Base-by-base conservation (phyloP, 495 filamentous ascomycete species). In the Evernia prunastri region DNA sequence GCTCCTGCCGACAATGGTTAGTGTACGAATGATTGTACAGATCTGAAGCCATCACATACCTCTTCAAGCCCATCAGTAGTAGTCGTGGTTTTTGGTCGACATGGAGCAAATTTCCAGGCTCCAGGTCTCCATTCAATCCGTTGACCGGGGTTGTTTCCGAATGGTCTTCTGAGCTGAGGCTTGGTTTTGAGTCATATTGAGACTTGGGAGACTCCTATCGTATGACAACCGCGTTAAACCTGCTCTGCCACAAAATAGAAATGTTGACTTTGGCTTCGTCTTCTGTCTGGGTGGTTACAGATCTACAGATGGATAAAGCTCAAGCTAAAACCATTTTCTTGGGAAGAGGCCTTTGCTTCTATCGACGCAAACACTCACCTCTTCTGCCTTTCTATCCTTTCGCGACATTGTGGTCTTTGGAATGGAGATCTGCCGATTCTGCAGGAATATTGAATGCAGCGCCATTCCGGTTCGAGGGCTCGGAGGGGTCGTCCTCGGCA, bases 61-160 rank as follows among this genome's bases (percentile, higher is more conserved):
- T 87, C 76, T 91, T 87, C 76, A 96, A 89, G 1, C 94, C 94
- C 94, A 98, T 97, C 60, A 98, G 77, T 60, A 98, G 79, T 35
- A 98, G 79, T 67, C 93, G 84, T 43, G 94, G 94, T 75, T 95
- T 95, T n/a, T 65, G 63, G 43, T 69, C 76, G 54, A n/a, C 25
- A 43, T 59, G 59, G 29, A 54, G 51, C 2, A 54, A 33, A 10
- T 31, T 49, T 18, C 59, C 31, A 36, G 56, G 33, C 20, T 60
- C 65, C 17, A 42, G n/a, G 15, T 40, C 47, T 35, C 53, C 23
- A 36, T 35, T 51, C 2, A 42, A 7, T 25, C 10, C 39, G 27
- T 59, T 59, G n/a, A 27, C 25, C 20, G 5, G 35, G 35, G 13
- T 58, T 37, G 35, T 23, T 25, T 40, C 56, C 20, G 23, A 27